These are phyloP conservation scores for Hypholoma fasciculare DNA, from an alignment of 768 basidiomycete genomes.

Conservation along the genomic window DNA sequence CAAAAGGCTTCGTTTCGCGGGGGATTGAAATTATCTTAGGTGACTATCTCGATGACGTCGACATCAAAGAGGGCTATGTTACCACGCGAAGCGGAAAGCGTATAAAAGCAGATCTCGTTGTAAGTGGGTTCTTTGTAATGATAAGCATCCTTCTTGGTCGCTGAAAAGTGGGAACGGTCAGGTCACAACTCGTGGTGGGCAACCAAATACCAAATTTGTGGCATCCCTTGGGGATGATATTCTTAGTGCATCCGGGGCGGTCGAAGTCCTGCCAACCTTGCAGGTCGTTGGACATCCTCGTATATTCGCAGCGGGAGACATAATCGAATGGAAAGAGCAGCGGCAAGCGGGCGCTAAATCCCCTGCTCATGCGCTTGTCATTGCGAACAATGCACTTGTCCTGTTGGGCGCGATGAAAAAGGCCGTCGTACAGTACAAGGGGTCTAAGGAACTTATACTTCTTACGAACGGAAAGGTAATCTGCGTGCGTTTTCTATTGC, in stretches of 20 bases:
- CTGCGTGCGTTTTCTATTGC: not conserved
- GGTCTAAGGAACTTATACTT: conserved; percentile 49
- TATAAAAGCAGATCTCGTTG: conserved; percentile 57
- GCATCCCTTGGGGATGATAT: conserved; percentile 34
- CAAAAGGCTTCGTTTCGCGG: conserved; percentile 38
- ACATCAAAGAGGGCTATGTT: conserved; percentile 36
- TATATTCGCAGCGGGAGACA: conserved; percentile 67
- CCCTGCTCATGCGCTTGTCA: conserved; percentile 34
- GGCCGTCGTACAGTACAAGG: conserved; percentile 35
- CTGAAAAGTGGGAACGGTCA: conserved; percentile 4
- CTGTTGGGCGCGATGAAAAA: not conserved
- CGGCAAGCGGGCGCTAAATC: conserved; percentile 51
- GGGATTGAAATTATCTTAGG: conserved; percentile 52
- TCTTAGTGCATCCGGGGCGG: conserved; percentile 39
- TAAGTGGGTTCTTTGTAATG: conserved; percentile 27
- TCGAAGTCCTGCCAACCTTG: conserved; percentile 58
- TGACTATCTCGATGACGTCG: conserved; percentile 50
- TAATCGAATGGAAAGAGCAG: conserved; percentile 62
- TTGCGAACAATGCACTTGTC: not conserved
- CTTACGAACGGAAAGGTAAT: conserved; percentile 59
- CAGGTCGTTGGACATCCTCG: conserved; percentile 49
- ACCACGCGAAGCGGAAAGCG: conserved; percentile 51
- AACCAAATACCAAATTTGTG: conserved; percentile 52
- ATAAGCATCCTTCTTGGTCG: too few relatives aligned
- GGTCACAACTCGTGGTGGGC: conserved; percentile 38